Evolutionary conservation across 208 protist genomes (phyloP), one percentile per base, ranked within the genome.

Genomic region (Phytomonas francai): DNA sequence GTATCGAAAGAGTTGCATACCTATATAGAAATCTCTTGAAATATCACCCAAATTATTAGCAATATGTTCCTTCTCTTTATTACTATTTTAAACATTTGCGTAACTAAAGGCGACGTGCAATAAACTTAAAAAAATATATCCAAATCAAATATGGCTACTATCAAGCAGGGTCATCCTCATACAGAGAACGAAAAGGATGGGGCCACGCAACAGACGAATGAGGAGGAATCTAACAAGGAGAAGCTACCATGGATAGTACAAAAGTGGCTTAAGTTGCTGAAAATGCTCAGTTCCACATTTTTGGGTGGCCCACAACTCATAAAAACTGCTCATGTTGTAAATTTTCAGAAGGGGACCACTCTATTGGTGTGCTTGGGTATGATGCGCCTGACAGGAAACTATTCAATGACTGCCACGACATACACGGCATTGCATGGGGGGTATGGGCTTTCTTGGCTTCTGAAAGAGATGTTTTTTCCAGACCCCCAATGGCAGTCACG

Each of bases 381-480:
- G 79, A 93, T 96, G 88, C 56, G 58, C 34, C 81, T 81, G 65
- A 76, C 76, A 3, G 70, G 76, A 27, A 96, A 93, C 77, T 87
- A 79, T 32, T 84, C 85, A 1, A 62, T 84, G n/a, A 96, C 90
- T n/a, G 90, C 90, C 27, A 77, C 68, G 19, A 83, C 76, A 22
- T 96, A 96, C 77, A 90, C 84, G 6, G 90, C 87, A 0, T 78
- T 96, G 61, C 90, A 96, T 60, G 90, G 90, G 39, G 80, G 86
- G 60, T 96, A 96, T 67, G 90, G 90, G 1, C 59, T 96, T n/a
- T 92, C 83, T 65, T 96, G 90, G 90, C 78, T 91, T 39, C 70
- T 96, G 51, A 96, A 96, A 70, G 84, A 91, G 45, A 62, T 84
- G 30, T 68, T 89, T 5, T 92, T 93, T 61, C 90, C 90, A 16